Base-by-base conservation (phyloP, 2,329 filamentous ascomycete species). In the Gaeumannomyces sp. region DNA sequence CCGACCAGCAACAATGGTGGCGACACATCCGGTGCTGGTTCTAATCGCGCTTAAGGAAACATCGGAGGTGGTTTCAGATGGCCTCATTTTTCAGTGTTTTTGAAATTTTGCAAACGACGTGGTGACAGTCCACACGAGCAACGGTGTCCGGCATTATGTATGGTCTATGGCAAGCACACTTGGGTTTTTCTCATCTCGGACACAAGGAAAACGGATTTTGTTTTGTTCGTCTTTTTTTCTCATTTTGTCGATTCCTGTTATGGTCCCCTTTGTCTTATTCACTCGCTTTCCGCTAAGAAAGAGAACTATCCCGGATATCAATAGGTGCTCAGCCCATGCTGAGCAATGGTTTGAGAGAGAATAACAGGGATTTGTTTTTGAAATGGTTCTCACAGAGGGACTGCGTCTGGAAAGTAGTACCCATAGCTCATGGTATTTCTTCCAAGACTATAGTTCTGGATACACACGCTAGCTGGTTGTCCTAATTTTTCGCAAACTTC, bases 401-500 rank as follows among this genome's bases (percentile, higher is more conserved):
- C 29, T 13, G 29, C 14, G 16, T 16, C 19, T 29, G 19, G 27
- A 27, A 57, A 29, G 28, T 27, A 5, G 27, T 19, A 5, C 10
- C 60, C 77, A 71, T 85, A 89, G 67, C 83, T 83, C 45, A 7
- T 25, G 38, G 22, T 53, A 10, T n/a, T 25, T 53, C 45, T n/a
- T n/a, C n/a, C 62, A 89, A 2, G 45, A n/a, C 8, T 25, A n/a
- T 38, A 16, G 35, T 1, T n/a, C n/a, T 11, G 14, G 22, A 53
- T 25, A 10, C 19, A 53, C 19, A 45, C 14, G 2, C 45, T 8
- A 16, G 38, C 13, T 4, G 2, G 22, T 25, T 25, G 45, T 7
- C 14, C 22, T 53, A 25, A 5, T 25, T 53, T 53, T 22, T 53
- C 19, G 19, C 25, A 25, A 53, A 53, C 45, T 53, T 53, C 45